A percentile compares a stretch with the other conserved stretches of the same genome.
phyloP scores from a whole-genome alignment of 2,329 filamentous ascomycete genomes.

The Endoconidiophora polonica region DNA sequence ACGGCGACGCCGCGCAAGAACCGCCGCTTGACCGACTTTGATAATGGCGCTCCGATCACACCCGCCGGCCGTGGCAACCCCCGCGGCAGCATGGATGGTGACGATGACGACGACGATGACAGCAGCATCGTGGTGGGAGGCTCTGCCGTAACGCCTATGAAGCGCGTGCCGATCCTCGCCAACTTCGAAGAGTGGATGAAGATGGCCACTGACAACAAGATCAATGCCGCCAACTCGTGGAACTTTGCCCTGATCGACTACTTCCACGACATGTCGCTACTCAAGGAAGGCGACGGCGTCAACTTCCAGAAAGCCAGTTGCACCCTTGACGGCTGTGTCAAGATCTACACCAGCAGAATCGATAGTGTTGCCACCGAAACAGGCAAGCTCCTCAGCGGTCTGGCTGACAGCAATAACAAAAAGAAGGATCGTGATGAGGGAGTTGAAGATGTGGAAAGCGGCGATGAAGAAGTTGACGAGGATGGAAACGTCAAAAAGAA shows the following conservation, averaged over 20 bases:
- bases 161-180: constrained; percentile 83
- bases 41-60: constrained; percentile 38
- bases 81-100: constrained; percentile 19
- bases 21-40: constrained; percentile 40
- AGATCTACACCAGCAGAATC: constrained; percentile 96
- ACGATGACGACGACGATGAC: constrained; percentile 33
- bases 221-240: constrained; percentile 97
- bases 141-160: constrained; percentile 78
- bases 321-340: constrained; percentile 93
- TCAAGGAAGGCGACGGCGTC: constrained; percentile 91
- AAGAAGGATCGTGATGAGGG: constrained; percentile 50
- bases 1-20: constrained; percentile 52
- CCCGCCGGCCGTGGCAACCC: constrained; percentile 29
- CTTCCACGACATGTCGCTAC: constrained; percentile 95
- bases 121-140: constrained; percentile 52
- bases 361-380: constrained; percentile 97
- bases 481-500: constrained; percentile 46
- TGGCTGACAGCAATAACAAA: constrained; percentile 72
- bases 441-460: constrained; percentile 38
- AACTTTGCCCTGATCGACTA: constrained; percentile 99
- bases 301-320: constrained; percentile 98
- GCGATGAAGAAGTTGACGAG: constrained; percentile 43
- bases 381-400: constrained; percentile 78
- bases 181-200: constrained; percentile 99
- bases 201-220: constrained; percentile 98